Base-by-base conservation (phyloP, 2,329 filamentous ascomycete genomes). In the Colletotrichum salicis region DNA sequence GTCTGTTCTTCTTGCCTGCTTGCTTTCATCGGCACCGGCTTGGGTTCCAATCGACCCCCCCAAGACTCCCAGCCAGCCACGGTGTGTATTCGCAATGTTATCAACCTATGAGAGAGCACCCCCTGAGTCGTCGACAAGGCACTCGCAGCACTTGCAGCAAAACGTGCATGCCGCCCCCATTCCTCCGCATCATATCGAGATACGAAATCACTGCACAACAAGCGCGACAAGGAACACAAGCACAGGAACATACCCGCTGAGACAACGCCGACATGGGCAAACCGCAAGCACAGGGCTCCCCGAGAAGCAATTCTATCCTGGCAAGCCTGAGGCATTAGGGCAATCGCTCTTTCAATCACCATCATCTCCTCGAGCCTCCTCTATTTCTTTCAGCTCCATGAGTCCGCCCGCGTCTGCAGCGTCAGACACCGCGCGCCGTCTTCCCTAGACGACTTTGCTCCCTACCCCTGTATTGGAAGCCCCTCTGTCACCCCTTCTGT, bases 201-300 rank as follows among this genome's bases (percentile, higher is more conserved):
- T 52, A 56, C 35, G 35, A 62, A 52, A 58, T 27, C 61, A 41
- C 67, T 52, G 57, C 37, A 70, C 56, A 24, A n/a, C 41, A 45
- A 19, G 41, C 41, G 12, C 31, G 41, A 52, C 41, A 52, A 22
- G 45, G 19, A n/a, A 45, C 19, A 45, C 41, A 45, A 45, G 15
- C 41, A 45, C 7, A 45, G 41, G 41, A 45, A 45, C 41, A 15
- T 54, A 35, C 19, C 45, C 22, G 59, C 15, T 69, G 55, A 63
- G 59, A 69, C 65, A 67, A 19, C 15, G 51, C 58, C 24, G 27
- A 35, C 64, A 62, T 67, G 51, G 57, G 61, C 58, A 62, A n/a
- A 8, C 7, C 19, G 41, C 41, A 45, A 6, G 15, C 41, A n/a
- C 41, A 45, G 41, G 56, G 33, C 57, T 65, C 64, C n/a, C 4